Evolutionary conservation across 768 basidiomycete genomes (phyloP), one percentile per base, ranked within the genome.

Genomic region (Termitomyces sp.): DNA sequence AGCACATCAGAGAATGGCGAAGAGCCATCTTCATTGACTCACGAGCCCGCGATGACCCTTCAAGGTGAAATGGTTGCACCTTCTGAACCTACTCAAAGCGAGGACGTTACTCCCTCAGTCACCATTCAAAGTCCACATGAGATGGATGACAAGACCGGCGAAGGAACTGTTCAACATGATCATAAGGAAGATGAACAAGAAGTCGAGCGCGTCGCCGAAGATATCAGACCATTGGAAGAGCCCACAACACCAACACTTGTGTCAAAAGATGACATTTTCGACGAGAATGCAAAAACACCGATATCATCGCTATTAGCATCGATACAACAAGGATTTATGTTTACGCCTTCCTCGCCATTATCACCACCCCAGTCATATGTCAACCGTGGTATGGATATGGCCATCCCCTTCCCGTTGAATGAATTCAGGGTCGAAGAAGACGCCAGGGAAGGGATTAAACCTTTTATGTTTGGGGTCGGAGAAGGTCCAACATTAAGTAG

Each of bases 241-340:
- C 49, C 56, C 3, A 22, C 47, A 35, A 61, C 57, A 31, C 63
- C 63, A 3, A 50, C 47, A 4, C 6, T 57, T 16, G 38, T 25
- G 22, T 31, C 52, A n/a, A 32, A 53, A 31, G 38, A 52, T 29
- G 38, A 22, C n/a, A 13, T 40, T 36, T 47, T 50, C 7, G 53
- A 56, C 13, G 39, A 49, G 32, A 50, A 53, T 22, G 46, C 49
- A 32, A 81, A 75, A 57, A 88, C 87, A 29, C 87, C 87, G 2
- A 89, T 89, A 45, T 86, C 87, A 7, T 73, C 80, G 9, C 76
- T 89, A 29, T 69, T 85, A 42, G 72, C 76, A 15, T 79, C 85
- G 3, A 89, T 89, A 52, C 79, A 88, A 58, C 79, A 76, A 15
- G 87, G 86, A 31, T 89, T 89, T 66, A 66, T 84, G n/a, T 77